phyloP scores from a whole-genome alignment of 2,329 filamentous ascomycete species.

The Teratosphaeria viscida region DNA sequence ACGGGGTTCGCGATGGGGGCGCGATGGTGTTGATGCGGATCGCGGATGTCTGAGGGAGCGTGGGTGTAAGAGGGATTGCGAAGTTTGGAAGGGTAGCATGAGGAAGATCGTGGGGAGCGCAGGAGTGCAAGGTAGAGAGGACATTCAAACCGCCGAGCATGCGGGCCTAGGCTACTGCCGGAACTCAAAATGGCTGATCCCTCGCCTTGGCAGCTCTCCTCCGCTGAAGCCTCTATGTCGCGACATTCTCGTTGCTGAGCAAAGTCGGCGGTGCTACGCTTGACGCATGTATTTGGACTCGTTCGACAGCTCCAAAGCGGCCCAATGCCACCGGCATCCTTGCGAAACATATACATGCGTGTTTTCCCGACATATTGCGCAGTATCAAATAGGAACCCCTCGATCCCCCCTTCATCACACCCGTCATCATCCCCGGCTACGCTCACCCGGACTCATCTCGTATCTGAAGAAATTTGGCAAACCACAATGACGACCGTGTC shows the following conservation, averaged over 20 bases:
- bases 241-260: neutral
- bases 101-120: neutral
- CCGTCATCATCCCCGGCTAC: neutral
- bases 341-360: neutral
- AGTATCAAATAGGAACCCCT: neutral
- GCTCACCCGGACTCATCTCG: neutral
- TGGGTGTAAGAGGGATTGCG: neutral
- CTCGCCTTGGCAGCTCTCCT: neutral
- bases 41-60: neutral
- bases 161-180: neutral
- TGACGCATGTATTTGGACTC: conserved; percentile 14
- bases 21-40: neutral
- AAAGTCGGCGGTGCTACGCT: neutral
- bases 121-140: neutral
- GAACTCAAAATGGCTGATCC: neutral
- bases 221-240: neutral
- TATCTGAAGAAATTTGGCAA: neutral
- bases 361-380: neutral
- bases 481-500: neutral
- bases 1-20: neutral
- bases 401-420: conserved; percentile 1
- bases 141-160: neutral
- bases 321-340: too few relatives aligned
- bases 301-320: conserved; percentile 8
- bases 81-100: neutral